Evolutionary conservation across 2,329 filamentous ascomycete species (phyloP), one percentile per base, ranked within the genome.

Genomic region (Cladosporium sp.): DNA sequence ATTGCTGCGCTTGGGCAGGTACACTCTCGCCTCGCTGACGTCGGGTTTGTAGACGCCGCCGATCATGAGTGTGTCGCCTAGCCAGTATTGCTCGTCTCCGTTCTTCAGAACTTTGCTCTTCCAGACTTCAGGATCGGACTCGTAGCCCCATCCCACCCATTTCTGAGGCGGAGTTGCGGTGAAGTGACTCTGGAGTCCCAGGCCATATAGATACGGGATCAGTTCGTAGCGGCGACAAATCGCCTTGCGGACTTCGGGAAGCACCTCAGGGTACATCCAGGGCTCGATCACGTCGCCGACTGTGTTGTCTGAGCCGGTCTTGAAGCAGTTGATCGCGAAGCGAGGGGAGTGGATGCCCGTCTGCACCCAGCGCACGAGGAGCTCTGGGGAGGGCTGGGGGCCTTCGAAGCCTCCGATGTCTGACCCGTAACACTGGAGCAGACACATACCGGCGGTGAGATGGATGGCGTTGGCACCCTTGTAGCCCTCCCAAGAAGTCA

Each of bases 301-400:
- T 0, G 73, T 72, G 58, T 83, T 87, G 65, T 88, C 81, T 0
- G 78, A 75, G 0, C 77, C 79, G 0, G 85, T 88, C 69, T 88
- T 88, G 77, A 84, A 88, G 66, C 85, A 88, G 66, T 88, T 88
- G 70, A 88, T 88, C 9, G 85, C 82, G 58, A 88, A 88, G 0
- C 85, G 80, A 0, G 82, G 77, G 1, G 83, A 84, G 67, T 87
- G 79, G 53, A 82, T 78, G 5, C 84, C 85, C 2, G 86, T 75
- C 60, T 88, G 85, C 11, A 88, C 74, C 85, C 85, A 89, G 25
- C 85, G 79, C 2, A 88, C 77, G 0, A 88, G 75, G 2, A 87
- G 74, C 59, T 88, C 85, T 0, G 85, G 83, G 0, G 78, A 78
- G 0, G 85, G 85, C 59, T 88, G 84, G 0, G 84, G 83, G 2